phyloP scores from a whole-genome alignment of 2,329 filamentous ascomycete genomes.

The Ceratocystiopsis sp. region DNA sequence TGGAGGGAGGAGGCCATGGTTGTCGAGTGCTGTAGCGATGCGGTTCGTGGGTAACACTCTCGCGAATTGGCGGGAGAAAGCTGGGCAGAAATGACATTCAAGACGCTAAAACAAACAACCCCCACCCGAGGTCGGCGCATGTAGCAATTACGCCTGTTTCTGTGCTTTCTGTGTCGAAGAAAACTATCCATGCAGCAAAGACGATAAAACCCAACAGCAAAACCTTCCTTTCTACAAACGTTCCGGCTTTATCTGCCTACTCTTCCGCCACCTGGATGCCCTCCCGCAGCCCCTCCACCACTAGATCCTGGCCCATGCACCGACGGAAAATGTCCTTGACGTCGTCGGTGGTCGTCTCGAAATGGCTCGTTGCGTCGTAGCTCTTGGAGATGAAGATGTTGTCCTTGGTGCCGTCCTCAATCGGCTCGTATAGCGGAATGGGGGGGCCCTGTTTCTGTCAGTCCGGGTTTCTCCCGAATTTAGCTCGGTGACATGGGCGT shows the following conservation, averaged over 20 bases:
- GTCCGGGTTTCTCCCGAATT: background rate
- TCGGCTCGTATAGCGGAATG: conserved; percentile 84
- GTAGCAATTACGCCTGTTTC: too few species aligned
- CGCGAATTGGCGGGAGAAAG: too few species aligned
- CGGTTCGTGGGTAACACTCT: too few species aligned
- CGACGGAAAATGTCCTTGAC: conserved; percentile 86
- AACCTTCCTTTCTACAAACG: background rate
- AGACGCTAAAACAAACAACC: too few species aligned
- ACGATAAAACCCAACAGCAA: background rate
- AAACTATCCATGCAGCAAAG: background rate
- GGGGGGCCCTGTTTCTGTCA: conserved; percentile 42
- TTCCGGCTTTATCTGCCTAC: conserved; percentile 18
- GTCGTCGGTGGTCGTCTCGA: conserved; percentile 82
- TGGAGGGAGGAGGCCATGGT: too few species aligned
- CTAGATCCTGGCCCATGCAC: conserved; percentile 66
- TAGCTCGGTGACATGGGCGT: conserved; percentile 11
- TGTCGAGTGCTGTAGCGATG: too few species aligned
- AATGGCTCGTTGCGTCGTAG: conserved; percentile 95
- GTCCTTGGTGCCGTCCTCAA: conserved; percentile 67
- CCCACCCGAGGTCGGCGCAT: too few species aligned
- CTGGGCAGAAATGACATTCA: too few species aligned
- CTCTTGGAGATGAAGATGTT: conserved; percentile 97
- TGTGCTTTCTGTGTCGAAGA: background rate
- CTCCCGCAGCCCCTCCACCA: conserved; percentile 74
- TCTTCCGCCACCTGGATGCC: conserved; percentile 58